Conservation (phyloP, 257 asterid species). For the Scutellaria baicalensis region DNA sequence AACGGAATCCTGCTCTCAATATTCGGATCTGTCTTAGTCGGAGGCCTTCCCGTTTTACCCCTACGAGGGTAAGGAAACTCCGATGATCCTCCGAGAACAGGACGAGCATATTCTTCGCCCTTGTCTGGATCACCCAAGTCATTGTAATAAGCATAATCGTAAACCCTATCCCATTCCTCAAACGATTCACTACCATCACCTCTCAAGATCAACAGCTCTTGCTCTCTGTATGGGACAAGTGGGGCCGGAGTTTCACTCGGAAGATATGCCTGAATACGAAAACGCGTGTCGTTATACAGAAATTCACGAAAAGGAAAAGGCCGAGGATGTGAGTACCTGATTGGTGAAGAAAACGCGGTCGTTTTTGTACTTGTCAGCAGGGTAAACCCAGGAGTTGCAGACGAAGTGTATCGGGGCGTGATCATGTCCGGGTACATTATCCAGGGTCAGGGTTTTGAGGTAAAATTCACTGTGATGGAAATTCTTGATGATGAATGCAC, state of each 20-base stretch:
- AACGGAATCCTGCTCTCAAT: slow-evolving; percentile 45
- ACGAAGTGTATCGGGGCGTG: slow-evolving; percentile 34
- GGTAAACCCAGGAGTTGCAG: slow-evolving; percentile 54
- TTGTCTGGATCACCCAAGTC: slow-evolving; percentile 42
- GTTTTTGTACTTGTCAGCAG: slow-evolving; percentile 23
- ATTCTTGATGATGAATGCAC: slow-evolving; percentile 33
- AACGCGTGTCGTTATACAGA: too few species aligned
- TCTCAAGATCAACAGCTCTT: slow-evolving; percentile 30
- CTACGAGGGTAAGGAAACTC: slow-evolving; percentile 61
- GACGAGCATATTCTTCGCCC: slow-evolving; percentile 23
- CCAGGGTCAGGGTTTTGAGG: slow-evolving; percentile 46
- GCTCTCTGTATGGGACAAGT: slow-evolving; percentile 29
- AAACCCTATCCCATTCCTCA: slow-evolving; percentile 48
- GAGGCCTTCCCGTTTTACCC: slow-evolving; percentile 68
- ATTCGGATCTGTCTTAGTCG: slow-evolving; percentile 47
- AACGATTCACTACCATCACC: slow-evolving; percentile 37
- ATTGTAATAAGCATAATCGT: slow-evolving; percentile 48
- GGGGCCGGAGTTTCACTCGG: slow-evolving; percentile 35
- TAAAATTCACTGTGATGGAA: slow-evolving; percentile 36
- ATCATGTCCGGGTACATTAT: slow-evolving; percentile 33
- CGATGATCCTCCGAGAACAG: slow-evolving; percentile 33
- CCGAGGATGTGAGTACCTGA: slow-evolving; percentile 12
- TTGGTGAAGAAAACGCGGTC: slow-evolving; percentile 39
- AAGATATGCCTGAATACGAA: slow-evolving; percentile 2
- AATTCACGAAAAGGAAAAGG: too few species aligned